A percentile compares a stretch with the other conserved stretches of the same genome.
Conservation (phyloP, 2,329 filamentous ascomycete genomes). For the Dendryphion nanum region DNA sequence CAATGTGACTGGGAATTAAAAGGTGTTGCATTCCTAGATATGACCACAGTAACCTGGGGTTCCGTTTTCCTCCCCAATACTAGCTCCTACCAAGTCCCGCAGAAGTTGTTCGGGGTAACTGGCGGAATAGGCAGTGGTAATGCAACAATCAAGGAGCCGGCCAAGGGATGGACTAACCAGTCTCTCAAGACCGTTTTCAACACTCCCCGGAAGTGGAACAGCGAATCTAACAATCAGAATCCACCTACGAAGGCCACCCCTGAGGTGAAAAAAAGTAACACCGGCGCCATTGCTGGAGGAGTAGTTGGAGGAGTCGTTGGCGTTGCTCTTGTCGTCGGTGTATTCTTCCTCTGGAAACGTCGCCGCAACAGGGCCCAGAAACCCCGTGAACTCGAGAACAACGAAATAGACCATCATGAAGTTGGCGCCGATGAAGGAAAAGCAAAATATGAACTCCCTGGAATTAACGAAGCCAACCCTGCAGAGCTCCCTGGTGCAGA, state of each 20-base stretch:
- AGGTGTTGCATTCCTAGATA: constrained; percentile 16
- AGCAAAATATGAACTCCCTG: constrained; percentile 14
- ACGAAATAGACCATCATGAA: no score
- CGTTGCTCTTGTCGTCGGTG: background rate
- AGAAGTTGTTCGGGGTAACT: constrained; percentile 6
- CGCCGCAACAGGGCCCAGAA: no score
- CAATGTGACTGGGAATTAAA: constrained; percentile 18
- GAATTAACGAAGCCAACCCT: constrained; percentile 13
- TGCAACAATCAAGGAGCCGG: constrained; percentile 17
- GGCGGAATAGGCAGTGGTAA: constrained; percentile 12
- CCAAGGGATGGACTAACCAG: constrained; percentile 12
- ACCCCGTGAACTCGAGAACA: no score
- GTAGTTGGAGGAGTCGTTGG: background rate
- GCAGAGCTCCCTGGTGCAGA: constrained; percentile 14
- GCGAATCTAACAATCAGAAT: background rate
- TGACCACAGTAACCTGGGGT: constrained; percentile 13
- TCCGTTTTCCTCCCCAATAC: constrained; percentile 7
- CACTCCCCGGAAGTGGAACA: constrained; percentile 1
- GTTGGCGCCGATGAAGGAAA: no score
- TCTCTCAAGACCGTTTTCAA: constrained; percentile 11
- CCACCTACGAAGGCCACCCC: background rate
- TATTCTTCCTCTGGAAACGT: no score
- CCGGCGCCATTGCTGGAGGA: background rate
- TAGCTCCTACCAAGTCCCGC: constrained; percentile 8
- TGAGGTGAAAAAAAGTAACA: background rate